Evolutionary conservation across 352 stramenopile species (phyloP).

Genomic region (Peronosclerospora sorghi): DNA sequence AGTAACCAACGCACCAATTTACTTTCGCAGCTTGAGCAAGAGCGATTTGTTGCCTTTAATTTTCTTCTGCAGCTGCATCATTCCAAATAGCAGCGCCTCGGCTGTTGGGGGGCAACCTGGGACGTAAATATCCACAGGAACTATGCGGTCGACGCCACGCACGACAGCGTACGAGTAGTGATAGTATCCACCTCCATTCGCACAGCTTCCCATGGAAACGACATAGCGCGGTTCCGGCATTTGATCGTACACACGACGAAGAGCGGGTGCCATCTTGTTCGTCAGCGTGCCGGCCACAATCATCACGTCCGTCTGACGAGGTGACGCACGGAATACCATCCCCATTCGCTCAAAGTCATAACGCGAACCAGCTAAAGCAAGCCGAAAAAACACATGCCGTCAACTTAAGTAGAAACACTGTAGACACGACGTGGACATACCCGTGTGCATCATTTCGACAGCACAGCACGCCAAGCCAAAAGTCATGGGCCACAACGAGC

Average conservation of each 20-base stretch:
- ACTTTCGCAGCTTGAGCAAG: constrained; percentile 94
- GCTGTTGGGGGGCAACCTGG: constrained; percentile 97
- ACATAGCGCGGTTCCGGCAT: constrained; percentile 99
- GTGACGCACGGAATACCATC: constrained; percentile 95
- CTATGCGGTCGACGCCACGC: constrained; percentile 93
- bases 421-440: constrained; percentile 24
- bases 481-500: constrained; percentile 98
- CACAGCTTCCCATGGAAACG: constrained; percentile 97
- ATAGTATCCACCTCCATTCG: constrained; percentile 92
- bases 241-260: constrained; percentile 96
- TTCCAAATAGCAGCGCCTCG: constrained; percentile 95
- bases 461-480: constrained; percentile 99
- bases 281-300: constrained; percentile 98
- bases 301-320: constrained; percentile 97
- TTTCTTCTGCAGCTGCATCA: constrained; percentile 99
- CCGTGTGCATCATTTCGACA: constrained; percentile 99
- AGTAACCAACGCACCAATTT: constrained; percentile 8
- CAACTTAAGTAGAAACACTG: neutral
- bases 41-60: constrained; percentile 97
- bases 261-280: constrained; percentile 99
- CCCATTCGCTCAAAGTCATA: constrained; percentile 99
- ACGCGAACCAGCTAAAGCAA: constrained; percentile 36
- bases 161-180: constrained; percentile 98
- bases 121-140: constrained; percentile 99
- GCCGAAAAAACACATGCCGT: neutral